Base-by-base conservation (phyloP, 2,329 filamentous ascomycete genomes). In the Penicillium sp. region DNA sequence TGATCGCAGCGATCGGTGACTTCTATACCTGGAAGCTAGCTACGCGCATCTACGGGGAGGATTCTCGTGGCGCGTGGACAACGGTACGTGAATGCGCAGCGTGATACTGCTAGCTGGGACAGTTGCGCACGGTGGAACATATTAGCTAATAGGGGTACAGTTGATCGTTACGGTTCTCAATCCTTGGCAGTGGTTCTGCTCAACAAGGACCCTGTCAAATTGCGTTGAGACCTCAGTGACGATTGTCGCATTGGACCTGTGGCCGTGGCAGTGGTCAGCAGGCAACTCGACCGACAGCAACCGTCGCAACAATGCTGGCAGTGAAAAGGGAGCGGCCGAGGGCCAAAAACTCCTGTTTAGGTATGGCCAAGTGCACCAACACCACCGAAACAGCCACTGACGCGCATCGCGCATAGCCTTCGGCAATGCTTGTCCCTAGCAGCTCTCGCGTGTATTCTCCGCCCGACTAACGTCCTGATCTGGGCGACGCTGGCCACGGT, bases 171-270 rank as follows among this genome's bases (percentile, higher is more conserved):
- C 87, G 3, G 76, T 90, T 46, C 80, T 88, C 70, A 96, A 88
- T 76, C 92, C 95, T 6, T 99, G 95, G 93, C 92, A 97, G 75
- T 98, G 92, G 91, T 98, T 95, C 78, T 95, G 90, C 78, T 95
- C 93, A 1, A 94, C 93, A 0, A 86, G 95, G 51, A 97, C 95
- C 0, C 89, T 99, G 72, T 97, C 94, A 57, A 99, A 99, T 78
- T 95, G 89, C 55, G 81, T 98, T 4, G 95, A 99, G 81, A 92
- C 90, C n/a, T 91, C 90, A 0, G 79, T 99, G 68, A 97, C 94
- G 4, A 82, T 90, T 61, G 83, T 87, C 70, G 94, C 93, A 1
- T 81, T 98, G 49, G 87, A 87, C 73, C 86, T 88, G 69, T 98
- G 92, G 91, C 94, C 95, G 13, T 98, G 95, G 93, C 81, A 86